Conservation (phyloP, 768 basidiomycete species). For the Cyclocybe aegerita region DNA sequence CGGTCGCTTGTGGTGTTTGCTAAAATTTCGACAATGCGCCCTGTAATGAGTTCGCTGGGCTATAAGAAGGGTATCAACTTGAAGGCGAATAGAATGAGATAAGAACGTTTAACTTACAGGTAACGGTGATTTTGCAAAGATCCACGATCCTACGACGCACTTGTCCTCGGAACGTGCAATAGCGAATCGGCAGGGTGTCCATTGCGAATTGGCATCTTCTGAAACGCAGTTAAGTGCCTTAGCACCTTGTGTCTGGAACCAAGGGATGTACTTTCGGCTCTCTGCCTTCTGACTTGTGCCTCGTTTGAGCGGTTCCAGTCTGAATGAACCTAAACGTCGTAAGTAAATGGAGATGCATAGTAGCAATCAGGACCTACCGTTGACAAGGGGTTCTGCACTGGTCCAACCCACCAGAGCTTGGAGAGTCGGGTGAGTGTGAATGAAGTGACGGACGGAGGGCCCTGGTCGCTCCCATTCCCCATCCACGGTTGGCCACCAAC, state of each 20-base stretch:
- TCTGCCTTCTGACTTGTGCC: conserved; percentile 18
- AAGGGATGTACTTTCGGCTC: conserved; percentile 4
- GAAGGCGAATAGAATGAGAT: neutral
- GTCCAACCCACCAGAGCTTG: conserved; percentile 9
- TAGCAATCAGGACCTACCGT: conserved; percentile 2
- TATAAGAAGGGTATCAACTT: conserved; percentile 2
- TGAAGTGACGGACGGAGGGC: conserved; percentile 7
- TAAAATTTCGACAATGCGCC: conserved; percentile 19
- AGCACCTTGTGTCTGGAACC: conserved; percentile 11
- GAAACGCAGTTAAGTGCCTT: conserved; percentile 11
- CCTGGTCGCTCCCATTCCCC: conserved; percentile 12
- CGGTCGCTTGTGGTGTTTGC: conserved; percentile 1
- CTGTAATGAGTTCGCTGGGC: conserved; percentile 10
- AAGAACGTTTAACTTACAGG: conserved; percentile 2
- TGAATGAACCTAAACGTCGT: conserved; percentile 17
- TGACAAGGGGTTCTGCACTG: conserved; percentile 3
- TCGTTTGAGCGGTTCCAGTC: conserved; percentile 25
- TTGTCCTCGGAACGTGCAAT: conserved; percentile 19
- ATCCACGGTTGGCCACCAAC: conserved; percentile 22
- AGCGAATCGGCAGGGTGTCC: conserved; percentile 14
- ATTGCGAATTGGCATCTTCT: conserved; percentile 5
- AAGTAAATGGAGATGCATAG: too few species aligned
- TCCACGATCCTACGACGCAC: conserved; percentile 21
- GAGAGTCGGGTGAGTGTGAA: conserved; percentile 7
- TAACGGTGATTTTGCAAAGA: conserved; percentile 20